Conservation (phyloP, 371 early-diverging fungal species). For the Apophysomyces sp. region DNA sequence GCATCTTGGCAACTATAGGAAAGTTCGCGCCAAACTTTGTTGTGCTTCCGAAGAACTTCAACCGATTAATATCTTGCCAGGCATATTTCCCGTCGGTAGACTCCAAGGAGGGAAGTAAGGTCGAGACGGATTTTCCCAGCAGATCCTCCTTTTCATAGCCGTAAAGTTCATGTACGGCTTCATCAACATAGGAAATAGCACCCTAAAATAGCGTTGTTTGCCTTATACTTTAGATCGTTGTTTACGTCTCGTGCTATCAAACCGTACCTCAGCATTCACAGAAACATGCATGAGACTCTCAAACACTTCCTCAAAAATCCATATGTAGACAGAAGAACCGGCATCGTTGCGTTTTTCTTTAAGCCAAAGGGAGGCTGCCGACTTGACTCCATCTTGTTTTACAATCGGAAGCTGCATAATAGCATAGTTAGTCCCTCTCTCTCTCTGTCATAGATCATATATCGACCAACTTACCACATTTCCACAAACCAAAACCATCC, state of each 20-base stretch:
- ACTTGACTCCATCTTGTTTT: conserved; percentile 56
- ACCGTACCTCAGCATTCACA: conserved; percentile 28
- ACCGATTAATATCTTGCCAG: conserved; percentile 39
- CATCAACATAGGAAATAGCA: conserved; percentile 48
- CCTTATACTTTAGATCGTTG: not conserved
- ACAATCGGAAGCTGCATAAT: conserved; percentile 57
- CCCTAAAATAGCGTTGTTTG: conserved; percentile 31
- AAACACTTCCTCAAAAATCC: conserved; percentile 73
- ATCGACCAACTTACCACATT: conserved; percentile 57
- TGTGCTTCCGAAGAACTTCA: conserved; percentile 61
- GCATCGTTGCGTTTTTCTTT: conserved; percentile 58
- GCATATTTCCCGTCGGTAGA: not conserved
- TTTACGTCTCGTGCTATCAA: not conserved
- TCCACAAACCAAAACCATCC: conserved; percentile 60
- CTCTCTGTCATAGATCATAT: not conserved
- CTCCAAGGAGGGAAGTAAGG: conserved; percentile 44
- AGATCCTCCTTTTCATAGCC: conserved; percentile 53
- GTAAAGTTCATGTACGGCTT: conserved; percentile 54
- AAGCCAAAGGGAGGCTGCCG: conserved; percentile 69
- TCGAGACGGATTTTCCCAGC: conserved; percentile 39
- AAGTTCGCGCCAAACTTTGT: conserved; percentile 58
- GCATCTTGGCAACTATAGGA: conserved; percentile 58
- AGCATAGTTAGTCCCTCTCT: not conserved
- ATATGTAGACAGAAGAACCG: conserved; percentile 60
- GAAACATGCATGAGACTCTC: conserved; percentile 48